Base-by-base conservation (phyloP, 257 asterid species). In the Gardenia jasminoides region DNA sequence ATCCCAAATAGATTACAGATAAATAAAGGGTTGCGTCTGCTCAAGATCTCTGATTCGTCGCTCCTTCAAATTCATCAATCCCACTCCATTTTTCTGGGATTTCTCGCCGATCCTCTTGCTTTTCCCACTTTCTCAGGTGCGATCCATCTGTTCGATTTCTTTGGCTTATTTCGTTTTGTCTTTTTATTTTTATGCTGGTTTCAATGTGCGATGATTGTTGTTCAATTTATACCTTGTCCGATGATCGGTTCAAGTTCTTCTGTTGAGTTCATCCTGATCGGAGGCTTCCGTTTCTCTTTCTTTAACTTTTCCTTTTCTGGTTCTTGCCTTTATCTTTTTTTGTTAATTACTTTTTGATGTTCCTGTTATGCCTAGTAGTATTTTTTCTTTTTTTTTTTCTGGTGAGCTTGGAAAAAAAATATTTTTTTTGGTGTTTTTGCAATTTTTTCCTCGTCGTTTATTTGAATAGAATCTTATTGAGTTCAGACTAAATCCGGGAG, bases 61-160 rank as follows among this genome's bases (percentile, higher is more conserved):
- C 28, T 36, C 67, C 43, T 70, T 46, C 58, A 24, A 41, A 44
- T 76, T 75, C 75, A 28, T 43, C 66, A 22, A 56, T 28, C 67
- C 10, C 44, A 70, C 50, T 69, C 1, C n/a, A 10, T 19, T 74
- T 81, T 61, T 74, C 48, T 67, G 16, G 64, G 31, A 26, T 20
- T 80, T 69, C 54, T 78, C 62, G 52, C 86, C 95, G 94, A 93
- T 93, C 92, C 62, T 80, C 65, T 33, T 72, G 86, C 31, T 70
- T 83, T 85, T 76, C 13, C 1, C 85, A 70, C 86, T 83, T 80
- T 80, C 71, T 50, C 72, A 80, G 92, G 89, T 87, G 79, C 66
- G 88, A 79, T 81, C 78, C 65, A 76, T 85, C 84, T 75, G 74
- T 70, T 43, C 28, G 77, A 79, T 76, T 76, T 82, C 67, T 41